A percentile compares a stretch with the other conserved stretches of the same genome.
Evolutionary conservation across 2,329 filamentous ascomycete species (phyloP).

Genomic region (Harringtonia aguacate): DNA sequence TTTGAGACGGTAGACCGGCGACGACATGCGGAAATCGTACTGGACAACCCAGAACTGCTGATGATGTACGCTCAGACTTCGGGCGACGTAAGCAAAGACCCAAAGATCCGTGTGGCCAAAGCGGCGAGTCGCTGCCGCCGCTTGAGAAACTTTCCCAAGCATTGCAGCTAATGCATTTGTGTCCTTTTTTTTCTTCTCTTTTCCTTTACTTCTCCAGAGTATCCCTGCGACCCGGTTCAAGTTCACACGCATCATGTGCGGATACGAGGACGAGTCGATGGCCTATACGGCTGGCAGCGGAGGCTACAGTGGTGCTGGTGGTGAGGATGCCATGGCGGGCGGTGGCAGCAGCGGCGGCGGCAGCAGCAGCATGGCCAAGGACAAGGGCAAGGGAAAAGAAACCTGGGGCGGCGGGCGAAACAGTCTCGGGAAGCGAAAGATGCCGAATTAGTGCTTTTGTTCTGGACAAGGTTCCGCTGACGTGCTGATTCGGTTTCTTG

Average conservation of each 20-base stretch:
- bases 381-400: too few species aligned
- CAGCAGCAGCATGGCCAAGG: too few species aligned
- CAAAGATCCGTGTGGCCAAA: too few species aligned
- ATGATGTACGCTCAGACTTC: constrained; percentile 47
- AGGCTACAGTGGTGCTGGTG: not conserved
- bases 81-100: constrained; percentile 38
- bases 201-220: constrained; percentile 27
- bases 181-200: not conserved
- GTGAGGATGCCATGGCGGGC: not conserved
- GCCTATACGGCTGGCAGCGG: not conserved
- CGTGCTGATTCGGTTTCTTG: too few species aligned
- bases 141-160: too few species aligned
- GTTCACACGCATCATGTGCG: constrained; percentile 46
- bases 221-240: constrained; percentile 43
- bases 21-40: constrained; percentile 39
- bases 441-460: too few species aligned
- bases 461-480: not conserved
- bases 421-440: not conserved
- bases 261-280: constrained; percentile 27
- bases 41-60: constrained; percentile 46
- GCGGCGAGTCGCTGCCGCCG: too few species aligned
- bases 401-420: too few species aligned
- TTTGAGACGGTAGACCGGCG: constrained; percentile 32
- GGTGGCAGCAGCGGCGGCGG: not conserved
- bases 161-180: too few species aligned